A percentile compares a stretch with the other conserved stretches of the same genome.
Conservation (phyloP, 805 yeast species). For the Tetrapisispora taiwanensis region DNA sequence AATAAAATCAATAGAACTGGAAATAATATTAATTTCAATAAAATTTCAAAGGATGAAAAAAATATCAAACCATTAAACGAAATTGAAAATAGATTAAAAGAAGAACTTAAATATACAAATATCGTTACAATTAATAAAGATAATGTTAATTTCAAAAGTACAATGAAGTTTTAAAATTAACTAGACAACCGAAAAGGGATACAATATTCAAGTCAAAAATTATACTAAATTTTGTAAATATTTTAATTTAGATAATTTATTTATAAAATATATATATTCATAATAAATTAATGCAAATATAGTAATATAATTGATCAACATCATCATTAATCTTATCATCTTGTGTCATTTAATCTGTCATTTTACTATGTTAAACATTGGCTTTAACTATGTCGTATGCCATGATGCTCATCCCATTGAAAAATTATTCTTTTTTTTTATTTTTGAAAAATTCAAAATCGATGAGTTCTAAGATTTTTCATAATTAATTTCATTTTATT, state of each 20-base stretch:
- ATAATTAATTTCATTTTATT: too few species aligned
- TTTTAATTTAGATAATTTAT: too few species aligned
- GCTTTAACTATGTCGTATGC: not conserved
- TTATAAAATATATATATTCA: too few species aligned
- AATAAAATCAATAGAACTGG: not conserved
- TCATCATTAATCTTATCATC: too few species aligned
- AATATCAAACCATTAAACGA: not conserved
- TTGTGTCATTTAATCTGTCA: too few species aligned
- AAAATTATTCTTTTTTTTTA: not conserved
- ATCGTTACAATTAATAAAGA: conserved; percentile 18
- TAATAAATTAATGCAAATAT: not conserved
- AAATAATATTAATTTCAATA: not conserved
- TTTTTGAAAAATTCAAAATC: too few species aligned
- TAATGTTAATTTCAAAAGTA: conserved; percentile 16
- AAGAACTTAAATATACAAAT: conserved; percentile 14
- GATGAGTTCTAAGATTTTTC: too few species aligned
- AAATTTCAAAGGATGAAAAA: not conserved
- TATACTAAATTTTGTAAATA: too few species aligned
- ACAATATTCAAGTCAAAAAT: too few species aligned
- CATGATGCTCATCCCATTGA: not conserved
- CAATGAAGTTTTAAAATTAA: conserved; percentile 5
- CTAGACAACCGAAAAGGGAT: too few species aligned
- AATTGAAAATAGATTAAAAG: conserved; percentile 1
- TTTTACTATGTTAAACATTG: too few species aligned
- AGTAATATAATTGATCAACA: not conserved